These are phyloP conservation scores for Coleophoma eucalyptorum DNA, from an alignment of 2,329 filamentous ascomycete genomes.

Conservation along the genomic window DNA sequence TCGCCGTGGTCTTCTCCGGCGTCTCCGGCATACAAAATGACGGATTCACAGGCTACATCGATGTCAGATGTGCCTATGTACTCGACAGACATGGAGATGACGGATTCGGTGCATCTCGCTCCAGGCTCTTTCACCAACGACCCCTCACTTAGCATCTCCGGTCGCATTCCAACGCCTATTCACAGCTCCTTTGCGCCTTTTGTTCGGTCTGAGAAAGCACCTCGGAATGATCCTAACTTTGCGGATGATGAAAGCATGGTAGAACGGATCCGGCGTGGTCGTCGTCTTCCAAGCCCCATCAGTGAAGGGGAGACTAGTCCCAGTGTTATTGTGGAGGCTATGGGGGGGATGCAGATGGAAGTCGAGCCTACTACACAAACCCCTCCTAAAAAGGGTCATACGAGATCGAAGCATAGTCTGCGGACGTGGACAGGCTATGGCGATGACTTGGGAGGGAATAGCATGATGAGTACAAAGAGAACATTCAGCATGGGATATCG, in stretches of 20 bases:
- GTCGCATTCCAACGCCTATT: conserved; percentile 29
- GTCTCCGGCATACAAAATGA: conserved; percentile 11
- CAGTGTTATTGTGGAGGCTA: conserved; percentile 21
- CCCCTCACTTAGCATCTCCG: conserved; percentile 18
- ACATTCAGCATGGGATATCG: conserved; percentile 76
- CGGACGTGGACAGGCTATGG: conserved; percentile 23
- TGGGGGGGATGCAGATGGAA: conserved; percentile 28
- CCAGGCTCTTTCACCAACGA: conserved; percentile 25
- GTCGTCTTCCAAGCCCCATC: conserved; percentile 28
- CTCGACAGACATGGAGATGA: conserved; percentile 28
- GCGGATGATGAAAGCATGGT: conserved; percentile 21
- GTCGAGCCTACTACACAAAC: conserved; percentile 15
- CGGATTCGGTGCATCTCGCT: conserved; percentile 22
- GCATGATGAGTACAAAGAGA: conserved; percentile 53
- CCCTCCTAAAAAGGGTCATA: conserved; percentile 27
- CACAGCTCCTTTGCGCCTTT: conserved; percentile 25
- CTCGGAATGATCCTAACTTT: conserved; percentile 13
- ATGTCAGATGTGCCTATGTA: conserved; percentile 18
- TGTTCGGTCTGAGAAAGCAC: conserved; percentile 17
- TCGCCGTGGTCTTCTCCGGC: conserved; percentile 19
- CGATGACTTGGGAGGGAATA: conserved; percentile 9
- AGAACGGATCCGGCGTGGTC: conserved; percentile 18
- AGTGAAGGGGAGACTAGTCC: conserved; percentile 28
- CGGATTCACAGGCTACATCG: conserved; percentile 19
- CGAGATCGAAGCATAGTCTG: conserved; percentile 26